A percentile compares a stretch with the other conserved stretches of the same genome.
Evolutionary conservation across 2,329 filamentous ascomycete species (phyloP).

Genomic region (Fusarium cyanostomum): DNA sequence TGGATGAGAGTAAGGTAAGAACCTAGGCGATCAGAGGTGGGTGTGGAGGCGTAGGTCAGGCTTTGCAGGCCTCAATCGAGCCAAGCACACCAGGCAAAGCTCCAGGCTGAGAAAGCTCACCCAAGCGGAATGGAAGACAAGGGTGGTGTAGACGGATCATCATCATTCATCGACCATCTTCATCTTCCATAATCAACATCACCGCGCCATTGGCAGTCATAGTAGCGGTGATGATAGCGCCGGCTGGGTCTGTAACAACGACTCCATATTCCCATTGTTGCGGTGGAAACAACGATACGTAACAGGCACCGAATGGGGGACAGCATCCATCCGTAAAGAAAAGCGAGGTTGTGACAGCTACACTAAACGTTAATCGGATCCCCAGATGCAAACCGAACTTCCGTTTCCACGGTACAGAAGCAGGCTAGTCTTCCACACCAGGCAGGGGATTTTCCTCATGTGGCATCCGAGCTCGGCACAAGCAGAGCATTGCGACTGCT

Average conservation of each 20-base stretch:
- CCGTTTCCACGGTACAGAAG: conserved; percentile 23
- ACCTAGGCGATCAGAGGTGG: conserved; percentile 33
- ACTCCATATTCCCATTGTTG: conserved; percentile 33
- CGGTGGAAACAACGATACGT: conserved; percentile 36
- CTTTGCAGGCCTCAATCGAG: conserved; percentile 41
- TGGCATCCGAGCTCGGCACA: conserved; percentile 38
- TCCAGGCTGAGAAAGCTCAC: conserved; percentile 25
- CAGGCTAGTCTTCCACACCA: conserved; percentile 27
- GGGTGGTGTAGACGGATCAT: conserved; percentile 16
- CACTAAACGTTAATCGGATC: conserved; percentile 29
- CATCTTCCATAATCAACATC: conserved; percentile 4
- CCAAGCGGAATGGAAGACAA: conserved; percentile 9
- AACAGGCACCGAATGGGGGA: conserved; percentile 30
- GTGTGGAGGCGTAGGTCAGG: conserved; percentile 45
- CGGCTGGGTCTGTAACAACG: conserved; percentile 35
- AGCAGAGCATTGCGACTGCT: conserved; percentile 26
- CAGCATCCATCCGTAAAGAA: conserved; percentile 18
- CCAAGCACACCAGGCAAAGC: conserved; percentile 31
- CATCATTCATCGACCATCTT: conserved; percentile 15
- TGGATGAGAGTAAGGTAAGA: neutral
- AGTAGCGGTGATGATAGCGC: conserved; percentile 34
- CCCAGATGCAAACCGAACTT: conserved; percentile 33
- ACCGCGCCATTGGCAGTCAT: conserved; percentile 30
- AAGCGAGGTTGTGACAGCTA: conserved; percentile 26
- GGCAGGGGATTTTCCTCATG: conserved; percentile 37